phyloP scores from a whole-genome alignment of 2,329 filamentous ascomycete genomes.

The Phaeophleospora eucalypticola region DNA sequence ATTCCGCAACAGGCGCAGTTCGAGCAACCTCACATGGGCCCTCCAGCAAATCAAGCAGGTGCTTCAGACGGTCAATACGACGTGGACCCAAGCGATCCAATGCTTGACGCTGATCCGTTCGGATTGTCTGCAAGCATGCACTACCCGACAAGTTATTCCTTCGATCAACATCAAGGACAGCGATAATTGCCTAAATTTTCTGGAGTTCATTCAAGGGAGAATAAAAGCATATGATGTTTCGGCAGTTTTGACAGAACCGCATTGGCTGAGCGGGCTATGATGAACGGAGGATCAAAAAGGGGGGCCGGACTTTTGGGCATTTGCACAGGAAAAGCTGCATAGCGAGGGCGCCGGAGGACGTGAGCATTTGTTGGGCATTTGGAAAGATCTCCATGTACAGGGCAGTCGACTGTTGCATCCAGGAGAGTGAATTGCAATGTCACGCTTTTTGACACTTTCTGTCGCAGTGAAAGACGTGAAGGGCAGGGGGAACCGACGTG shows the following conservation, averaged over 20 bases:
- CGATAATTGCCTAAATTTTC: background rate
- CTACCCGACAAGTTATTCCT: constrained; percentile 19
- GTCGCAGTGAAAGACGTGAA: no score
- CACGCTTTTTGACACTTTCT: no score
- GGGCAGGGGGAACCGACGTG: no score
- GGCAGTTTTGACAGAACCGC: constrained; percentile 14
- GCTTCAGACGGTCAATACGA: constrained; percentile 34
- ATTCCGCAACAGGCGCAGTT: constrained; percentile 15
- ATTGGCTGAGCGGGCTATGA: constrained; percentile 16
- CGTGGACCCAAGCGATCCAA: constrained; percentile 73
- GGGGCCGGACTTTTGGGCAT: constrained; percentile 4
- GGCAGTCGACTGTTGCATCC: no score
- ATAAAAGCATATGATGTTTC: constrained; percentile 3
- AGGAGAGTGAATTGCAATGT: no score
- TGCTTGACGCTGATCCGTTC: constrained; percentile 89
- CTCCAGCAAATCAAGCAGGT: constrained; percentile 20
- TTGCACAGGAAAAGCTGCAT: constrained; percentile 9
- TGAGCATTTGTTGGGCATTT: background rate
- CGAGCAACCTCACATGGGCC: constrained; percentile 19
- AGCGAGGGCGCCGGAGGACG: constrained; percentile 9
- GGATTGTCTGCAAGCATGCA: constrained; percentile 85
- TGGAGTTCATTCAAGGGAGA: constrained; percentile 1
- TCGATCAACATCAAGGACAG: constrained; percentile 17
- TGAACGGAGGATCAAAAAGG: constrained; percentile 9
- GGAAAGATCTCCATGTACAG: no score